These are phyloP conservation scores for Solanum okadae DNA, from an alignment of 257 asterid species.

Conservation along the genomic window DNA sequence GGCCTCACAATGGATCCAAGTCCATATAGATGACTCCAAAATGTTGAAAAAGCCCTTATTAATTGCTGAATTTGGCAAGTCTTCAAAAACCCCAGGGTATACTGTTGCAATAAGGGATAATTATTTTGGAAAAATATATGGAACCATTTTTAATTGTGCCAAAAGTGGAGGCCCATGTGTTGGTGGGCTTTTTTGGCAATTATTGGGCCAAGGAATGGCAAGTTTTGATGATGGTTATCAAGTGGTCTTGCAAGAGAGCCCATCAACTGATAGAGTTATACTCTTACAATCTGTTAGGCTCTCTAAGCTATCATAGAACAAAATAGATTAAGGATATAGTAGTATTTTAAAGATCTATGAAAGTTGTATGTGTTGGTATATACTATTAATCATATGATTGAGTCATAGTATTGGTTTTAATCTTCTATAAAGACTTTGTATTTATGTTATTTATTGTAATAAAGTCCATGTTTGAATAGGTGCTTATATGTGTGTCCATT, in stretches of 20 bases:
- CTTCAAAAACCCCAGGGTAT: not conserved
- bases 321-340: not conserved
- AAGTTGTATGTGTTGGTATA: too few relatives aligned
- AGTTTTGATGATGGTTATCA: constrained; percentile 14
- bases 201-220: constrained; percentile 13
- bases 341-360: too few relatives aligned
- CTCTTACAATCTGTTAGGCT: constrained; percentile 14
- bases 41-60: constrained; percentile 9
- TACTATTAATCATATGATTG: too few relatives aligned
- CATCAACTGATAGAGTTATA: constrained; percentile 11
- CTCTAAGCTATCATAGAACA: not conserved
- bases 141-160: constrained; percentile 1
- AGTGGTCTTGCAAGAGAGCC: constrained; percentile 7
- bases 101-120: constrained; percentile 1
- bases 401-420: too few relatives aligned
- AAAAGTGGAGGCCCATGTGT: not conserved
- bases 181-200: constrained; percentile 17
- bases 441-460: too few relatives aligned
- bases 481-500: too few relatives aligned
- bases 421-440: too few relatives aligned
- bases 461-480: too few relatives aligned
- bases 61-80: constrained; percentile 11
- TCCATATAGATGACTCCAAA: constrained; percentile 9
- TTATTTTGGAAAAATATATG: not conserved
- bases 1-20: constrained; percentile 4